These are phyloP conservation scores for Backusella psychrophila DNA, from an alignment of 192 early-diverging fungal species.

Conservation along the genomic window DNA sequence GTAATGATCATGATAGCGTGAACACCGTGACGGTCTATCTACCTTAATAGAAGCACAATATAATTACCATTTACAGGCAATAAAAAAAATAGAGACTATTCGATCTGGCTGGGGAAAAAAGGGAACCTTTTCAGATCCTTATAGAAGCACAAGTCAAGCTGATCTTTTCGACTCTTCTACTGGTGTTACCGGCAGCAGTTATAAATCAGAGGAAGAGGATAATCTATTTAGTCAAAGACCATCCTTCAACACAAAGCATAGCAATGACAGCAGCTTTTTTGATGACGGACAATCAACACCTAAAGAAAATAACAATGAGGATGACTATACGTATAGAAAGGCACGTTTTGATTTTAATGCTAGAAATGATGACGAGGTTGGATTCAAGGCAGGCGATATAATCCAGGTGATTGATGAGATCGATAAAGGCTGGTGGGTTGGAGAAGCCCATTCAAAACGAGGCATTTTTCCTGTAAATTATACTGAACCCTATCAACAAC, in stretches of 20 bases:
- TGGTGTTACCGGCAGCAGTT: not conserved
- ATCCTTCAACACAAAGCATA: not conserved
- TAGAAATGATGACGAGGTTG: constrained; percentile 75
- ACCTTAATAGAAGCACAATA: constrained; percentile 32
- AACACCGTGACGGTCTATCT: constrained; percentile 28
- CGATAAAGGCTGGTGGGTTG: constrained; percentile 96
- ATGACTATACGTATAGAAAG: constrained; percentile 59
- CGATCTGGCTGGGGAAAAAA: constrained; percentile 7
- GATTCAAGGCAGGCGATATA: constrained; percentile 82
- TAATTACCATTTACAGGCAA: constrained; percentile 19
- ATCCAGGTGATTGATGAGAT: constrained; percentile 83
- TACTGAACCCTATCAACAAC: constrained; percentile 56
- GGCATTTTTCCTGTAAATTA: constrained; percentile 97
- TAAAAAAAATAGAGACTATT: constrained; percentile 10
- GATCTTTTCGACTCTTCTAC: not conserved
- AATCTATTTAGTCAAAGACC: not conserved
- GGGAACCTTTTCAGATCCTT: not conserved
- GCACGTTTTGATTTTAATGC: constrained; percentile 83
- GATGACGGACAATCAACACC: constrained; percentile 4
- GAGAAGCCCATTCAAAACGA: constrained; percentile 65
- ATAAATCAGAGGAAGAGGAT: not conserved
- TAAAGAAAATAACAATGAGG: not conserved
- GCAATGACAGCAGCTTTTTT: constrained; percentile 7
- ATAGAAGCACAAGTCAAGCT: not conserved
- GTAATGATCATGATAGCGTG: constrained; percentile 19